These are phyloP conservation scores for Oleoguttula mirabilis DNA, from an alignment of 495 filamentous ascomycete species.

Conservation along the genomic window DNA sequence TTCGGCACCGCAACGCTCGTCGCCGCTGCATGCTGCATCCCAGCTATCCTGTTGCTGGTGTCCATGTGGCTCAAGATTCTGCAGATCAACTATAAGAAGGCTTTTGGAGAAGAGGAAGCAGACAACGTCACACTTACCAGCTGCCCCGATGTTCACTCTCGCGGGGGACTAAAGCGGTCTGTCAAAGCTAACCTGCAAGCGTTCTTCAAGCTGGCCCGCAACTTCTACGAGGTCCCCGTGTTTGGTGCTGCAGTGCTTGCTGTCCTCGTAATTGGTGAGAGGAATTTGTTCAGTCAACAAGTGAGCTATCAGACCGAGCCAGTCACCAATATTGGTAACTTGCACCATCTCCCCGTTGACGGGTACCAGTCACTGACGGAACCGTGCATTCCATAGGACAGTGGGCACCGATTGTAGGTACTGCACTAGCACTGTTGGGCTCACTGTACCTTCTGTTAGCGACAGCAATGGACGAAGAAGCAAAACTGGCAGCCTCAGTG, in stretches of 20 bases:
- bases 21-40: constrained; percentile 47
- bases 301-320: constrained; percentile 45
- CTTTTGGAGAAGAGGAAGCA: constrained; percentile 18
- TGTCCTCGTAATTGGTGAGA: constrained; percentile 44
- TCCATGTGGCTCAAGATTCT: constrained; percentile 48
- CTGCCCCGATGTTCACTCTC: too few species aligned
- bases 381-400: constrained; percentile 29
- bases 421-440: constrained; percentile 40
- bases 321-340: constrained; percentile 42
- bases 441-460: constrained; percentile 41
- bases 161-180: too few species aligned
- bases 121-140: constrained; percentile 19
- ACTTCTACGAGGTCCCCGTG: constrained; percentile 40
- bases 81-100: constrained; percentile 22
- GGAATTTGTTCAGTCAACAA: constrained; percentile 43
- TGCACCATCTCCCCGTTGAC: constrained; percentile 15
- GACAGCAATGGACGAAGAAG: constrained; percentile 8
- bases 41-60: constrained; percentile 43
- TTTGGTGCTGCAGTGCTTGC: constrained; percentile 42
- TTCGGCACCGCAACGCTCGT: constrained; percentile 45
- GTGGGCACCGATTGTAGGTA: constrained; percentile 46
- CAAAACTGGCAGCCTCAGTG: not conserved
- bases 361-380: not conserved
- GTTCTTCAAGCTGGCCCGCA: constrained; percentile 35
- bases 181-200: constrained; percentile 35